Base-by-base conservation (phyloP, 768 basidiomycete genomes). In the Agrocybe praecox region DNA sequence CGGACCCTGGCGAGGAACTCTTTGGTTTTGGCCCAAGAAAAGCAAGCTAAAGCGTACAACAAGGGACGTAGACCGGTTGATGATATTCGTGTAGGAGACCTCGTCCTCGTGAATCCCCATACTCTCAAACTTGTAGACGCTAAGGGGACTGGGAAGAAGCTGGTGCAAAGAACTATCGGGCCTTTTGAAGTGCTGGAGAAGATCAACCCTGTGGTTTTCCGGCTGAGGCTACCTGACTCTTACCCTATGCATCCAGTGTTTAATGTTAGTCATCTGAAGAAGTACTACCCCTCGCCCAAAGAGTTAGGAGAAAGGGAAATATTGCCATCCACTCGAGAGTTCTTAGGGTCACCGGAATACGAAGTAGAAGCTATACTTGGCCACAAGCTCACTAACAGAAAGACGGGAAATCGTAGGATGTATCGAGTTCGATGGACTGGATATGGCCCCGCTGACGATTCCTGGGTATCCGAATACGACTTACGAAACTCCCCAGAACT, bases 161-260 rank as follows among this genome's bases (percentile, higher is more conserved):
- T 72, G 1, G 49, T 67, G 0, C 61, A 64, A n/a, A 36, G 65
- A 4, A 33, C 33, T 1, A 62, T 67, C 2, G 66, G 69, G 0
- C 70, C 69, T 4, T 70, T 68, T 34, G 65, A 67, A 46, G 58
- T 71, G 0, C 43, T 62, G 29, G 65, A 71, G 49, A 56, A 58
- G 7, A 53, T 73, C 2, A 67, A 65, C 24, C 63, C 63, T 0
- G 14, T 62, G 0, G 65, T 66, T 2, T 71, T 67, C 43, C 56
- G 62, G 6, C 43, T 71, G 1, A 58, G 61, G 0, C 60, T 71
- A 0, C 62, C 65, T 0, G 61, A 62, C 46, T 56, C 60, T 1
- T 72, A 67, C 40, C 65, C 64, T 0, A 67, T 66, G 60, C 64
- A 65, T 18, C 63, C 65, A 0, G 57, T 71, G 0, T 52, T 72